Percentiles rank a stretch among this genome's conserved stretches.
Conservation (phyloP, 805 yeast species). For the Myxozyma vanderwaltii region DNA sequence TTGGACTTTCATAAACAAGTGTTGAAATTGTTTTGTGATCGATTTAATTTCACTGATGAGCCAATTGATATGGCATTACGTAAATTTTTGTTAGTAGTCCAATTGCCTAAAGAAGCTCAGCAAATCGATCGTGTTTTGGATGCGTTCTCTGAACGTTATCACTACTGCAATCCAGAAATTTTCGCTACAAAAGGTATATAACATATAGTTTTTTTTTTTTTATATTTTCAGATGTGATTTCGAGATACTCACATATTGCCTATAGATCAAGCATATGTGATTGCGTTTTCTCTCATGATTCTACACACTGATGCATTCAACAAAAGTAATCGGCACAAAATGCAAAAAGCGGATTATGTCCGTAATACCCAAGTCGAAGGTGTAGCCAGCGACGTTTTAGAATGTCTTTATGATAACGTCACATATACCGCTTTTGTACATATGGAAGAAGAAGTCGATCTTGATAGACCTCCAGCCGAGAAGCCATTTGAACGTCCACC, state of each 20-base stretch:
- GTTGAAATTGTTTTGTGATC: slow-evolving; percentile 40
- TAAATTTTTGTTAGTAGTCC: slow-evolving; percentile 57
- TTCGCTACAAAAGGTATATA: slow-evolving; percentile 36
- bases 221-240: neutral
- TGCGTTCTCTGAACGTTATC: slow-evolving; percentile 58
- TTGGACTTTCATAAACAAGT: slow-evolving; percentile 38
- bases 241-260: slow-evolving; percentile 2
- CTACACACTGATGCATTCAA: slow-evolving; percentile 76
- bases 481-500: slow-evolving; percentile 17
- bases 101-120: slow-evolving; percentile 71
- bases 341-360: slow-evolving; percentile 65
- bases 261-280: slow-evolving; percentile 59
- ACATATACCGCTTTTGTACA: slow-evolving; percentile 59
- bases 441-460: slow-evolving; percentile 43
- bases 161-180: slow-evolving; percentile 47
- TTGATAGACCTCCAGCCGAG: slow-evolving; percentile 18
- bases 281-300: slow-evolving; percentile 66
- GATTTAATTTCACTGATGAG: slow-evolving; percentile 54
- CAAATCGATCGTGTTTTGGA: slow-evolving; percentile 71
- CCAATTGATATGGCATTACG: slow-evolving; percentile 70
- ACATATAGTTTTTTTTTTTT: neutral
- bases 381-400: slow-evolving; percentile 43
- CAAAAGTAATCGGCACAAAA: slow-evolving; percentile 64
- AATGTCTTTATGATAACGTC: slow-evolving; percentile 68
- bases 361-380: slow-evolving; percentile 47